phyloP scores from a whole-genome alignment of 2,329 filamentous ascomycete species.

The Cercospora sp. region DNA sequence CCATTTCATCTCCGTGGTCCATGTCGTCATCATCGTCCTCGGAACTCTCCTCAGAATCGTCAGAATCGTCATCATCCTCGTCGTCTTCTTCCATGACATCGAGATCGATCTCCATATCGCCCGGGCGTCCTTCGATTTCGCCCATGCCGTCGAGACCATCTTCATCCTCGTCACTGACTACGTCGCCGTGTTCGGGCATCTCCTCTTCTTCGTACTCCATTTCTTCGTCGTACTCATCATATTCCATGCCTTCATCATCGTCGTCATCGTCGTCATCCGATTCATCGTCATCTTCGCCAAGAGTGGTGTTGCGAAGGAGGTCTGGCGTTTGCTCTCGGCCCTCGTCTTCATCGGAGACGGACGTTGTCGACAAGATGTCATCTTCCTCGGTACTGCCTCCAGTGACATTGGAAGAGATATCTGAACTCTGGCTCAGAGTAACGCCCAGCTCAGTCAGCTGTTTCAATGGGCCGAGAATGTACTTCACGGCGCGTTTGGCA shows the following conservation, averaged over 20 bases:
- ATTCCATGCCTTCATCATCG: slow-evolving; percentile 90
- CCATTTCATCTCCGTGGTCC: slow-evolving; percentile 61
- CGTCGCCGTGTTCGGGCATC: slow-evolving; percentile 77
- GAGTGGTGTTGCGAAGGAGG: slow-evolving; percentile 90
- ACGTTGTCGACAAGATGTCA: slow-evolving; percentile 83
- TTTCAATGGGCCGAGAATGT: slow-evolving; percentile 87
- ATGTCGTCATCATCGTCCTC: slow-evolving; percentile 59
- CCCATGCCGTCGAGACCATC: slow-evolving; percentile 82
- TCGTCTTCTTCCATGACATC: slow-evolving; percentile 66
- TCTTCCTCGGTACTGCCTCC: slow-evolving; percentile 73
- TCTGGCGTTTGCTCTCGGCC: slow-evolving; percentile 89
- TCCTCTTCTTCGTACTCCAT: slow-evolving; percentile 92
- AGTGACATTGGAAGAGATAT: slow-evolving; percentile 63
- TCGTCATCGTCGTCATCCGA: slow-evolving; percentile 61
- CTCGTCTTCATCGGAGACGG: slow-evolving; percentile 72
- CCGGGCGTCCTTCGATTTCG: slow-evolving; percentile 63
- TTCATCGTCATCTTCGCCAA: slow-evolving; percentile 83
- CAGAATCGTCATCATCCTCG: slow-evolving; percentile 61
- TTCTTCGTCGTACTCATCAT: slow-evolving; percentile 83
- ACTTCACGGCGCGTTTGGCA: slow-evolving; percentile 92
- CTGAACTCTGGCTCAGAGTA: slow-evolving; percentile 76
- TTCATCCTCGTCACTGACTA: slow-evolving; percentile 84
- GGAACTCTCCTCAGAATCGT: slow-evolving; percentile 59
- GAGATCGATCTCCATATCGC: slow-evolving; percentile 77
- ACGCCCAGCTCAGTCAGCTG: slow-evolving; percentile 85